A percentile compares a stretch with the other conserved stretches of the same genome.
phyloP scores from a whole-genome alignment of 495 filamentous ascomycete genomes.

The Tuber aestivum region DNA sequence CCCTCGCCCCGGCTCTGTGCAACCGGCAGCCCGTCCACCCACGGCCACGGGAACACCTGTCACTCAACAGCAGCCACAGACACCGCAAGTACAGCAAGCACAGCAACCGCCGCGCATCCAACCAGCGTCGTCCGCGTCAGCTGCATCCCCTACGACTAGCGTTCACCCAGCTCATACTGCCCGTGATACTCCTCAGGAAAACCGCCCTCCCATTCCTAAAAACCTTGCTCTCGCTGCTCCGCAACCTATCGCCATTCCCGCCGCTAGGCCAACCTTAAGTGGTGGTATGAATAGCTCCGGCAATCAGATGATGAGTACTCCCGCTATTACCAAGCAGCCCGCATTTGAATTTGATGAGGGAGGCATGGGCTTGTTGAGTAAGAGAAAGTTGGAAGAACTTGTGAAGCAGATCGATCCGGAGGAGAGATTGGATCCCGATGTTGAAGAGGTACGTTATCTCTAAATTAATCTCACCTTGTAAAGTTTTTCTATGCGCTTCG shows the following conservation, averaged over 20 bases:
- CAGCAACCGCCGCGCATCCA: slow-evolving; percentile 30
- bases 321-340: slow-evolving; percentile 73
- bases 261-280: slow-evolving; percentile 65
- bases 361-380: slow-evolving; percentile 80
- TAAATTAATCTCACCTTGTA: slow-evolving; percentile 8
- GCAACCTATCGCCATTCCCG: slow-evolving; percentile 63
- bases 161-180: slow-evolving; percentile 48
- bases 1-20: slow-evolving; percentile 31
- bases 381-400: slow-evolving; percentile 93
- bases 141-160: slow-evolving; percentile 47
- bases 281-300: slow-evolving; percentile 66
- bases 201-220: slow-evolving; percentile 68
- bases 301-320: slow-evolving; percentile 76
- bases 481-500: slow-evolving; percentile 10
- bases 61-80: slow-evolving; percentile 29
- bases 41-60: slow-evolving; percentile 35
- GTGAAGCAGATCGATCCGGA: slow-evolving; percentile 78
- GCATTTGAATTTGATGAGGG: slow-evolving; percentile 79
- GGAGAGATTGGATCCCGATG: slow-evolving; percentile 72
- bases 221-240: slow-evolving; percentile 64
- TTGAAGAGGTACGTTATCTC: slow-evolving; percentile 71
- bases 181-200: slow-evolving; percentile 45
- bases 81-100: slow-evolving; percentile 25
- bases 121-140: slow-evolving; percentile 27
- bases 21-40: slow-evolving; percentile 28